These are phyloP conservation scores for Geoglossum glabrum DNA, from an alignment of 495 filamentous ascomycete genomes.

Conservation along the genomic window DNA sequence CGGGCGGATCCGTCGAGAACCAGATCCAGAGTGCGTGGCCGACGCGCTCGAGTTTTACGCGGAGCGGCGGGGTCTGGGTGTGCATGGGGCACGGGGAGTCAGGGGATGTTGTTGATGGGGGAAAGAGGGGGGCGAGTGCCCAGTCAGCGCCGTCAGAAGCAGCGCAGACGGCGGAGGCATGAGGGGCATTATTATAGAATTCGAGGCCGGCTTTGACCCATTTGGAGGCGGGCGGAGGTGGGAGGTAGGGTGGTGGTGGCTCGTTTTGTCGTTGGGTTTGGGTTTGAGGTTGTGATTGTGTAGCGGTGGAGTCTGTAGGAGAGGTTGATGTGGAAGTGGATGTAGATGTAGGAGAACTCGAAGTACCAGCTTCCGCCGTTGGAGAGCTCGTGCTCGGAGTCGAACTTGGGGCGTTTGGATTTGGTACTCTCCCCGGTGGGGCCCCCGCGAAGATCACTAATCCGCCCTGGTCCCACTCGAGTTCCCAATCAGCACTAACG, in stretches of 20 bases:
- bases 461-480: constrained; percentile 44
- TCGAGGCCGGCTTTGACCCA: constrained; percentile 41
- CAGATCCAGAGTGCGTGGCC: constrained; percentile 36
- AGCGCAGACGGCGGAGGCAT: constrained; percentile 34
- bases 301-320: neutral
- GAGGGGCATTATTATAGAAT: constrained; percentile 29
- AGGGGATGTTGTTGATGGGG: neutral
- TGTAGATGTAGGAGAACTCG: constrained; percentile 1
- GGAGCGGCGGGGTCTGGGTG: constrained; percentile 17
- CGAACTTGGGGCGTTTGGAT: neutral
- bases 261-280: neutral
- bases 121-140: constrained; percentile 24
- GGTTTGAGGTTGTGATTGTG: neutral
- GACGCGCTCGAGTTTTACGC: constrained; percentile 38
- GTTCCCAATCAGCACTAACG: constrained; percentile 35
- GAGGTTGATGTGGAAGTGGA: neutral
- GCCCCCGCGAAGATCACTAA: constrained; percentile 30
- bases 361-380: neutral
- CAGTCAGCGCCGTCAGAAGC: constrained; percentile 37
- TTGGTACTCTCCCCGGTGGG: constrained; percentile 9
- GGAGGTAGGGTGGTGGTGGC: neutral
- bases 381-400: neutral
- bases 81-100: constrained; percentile 17
- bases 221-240: constrained; percentile 20
- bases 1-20: constrained; percentile 25